Percentiles rank a stretch among this genome's conserved stretches.
Evolutionary conservation across 1,284 basidiomycete species (phyloP).

Genomic region (Inonotus hispidus): DNA sequence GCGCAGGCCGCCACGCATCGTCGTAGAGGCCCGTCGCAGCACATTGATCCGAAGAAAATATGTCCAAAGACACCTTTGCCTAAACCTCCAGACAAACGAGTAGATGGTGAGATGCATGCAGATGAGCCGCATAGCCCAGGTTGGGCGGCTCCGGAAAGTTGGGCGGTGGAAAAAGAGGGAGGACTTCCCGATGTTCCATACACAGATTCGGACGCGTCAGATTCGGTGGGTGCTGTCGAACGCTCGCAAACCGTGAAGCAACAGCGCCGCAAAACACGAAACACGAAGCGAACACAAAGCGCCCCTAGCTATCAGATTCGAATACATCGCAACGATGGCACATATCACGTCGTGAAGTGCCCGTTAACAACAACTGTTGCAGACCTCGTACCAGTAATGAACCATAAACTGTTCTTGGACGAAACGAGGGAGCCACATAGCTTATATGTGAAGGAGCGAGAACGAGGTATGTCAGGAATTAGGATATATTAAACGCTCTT

Average conservation of each 20-base stretch:
- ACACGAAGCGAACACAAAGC: constrained; percentile 9
- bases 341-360: constrained; percentile 69
- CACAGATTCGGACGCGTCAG: constrained; percentile 43
- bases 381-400: constrained; percentile 61
- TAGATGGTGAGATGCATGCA: background rate
- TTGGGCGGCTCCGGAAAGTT: constrained; percentile 55
- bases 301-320: constrained; percentile 47
- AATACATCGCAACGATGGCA: constrained; percentile 74
- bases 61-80: constrained; percentile 42
- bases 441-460: constrained; percentile 79
- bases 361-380: constrained; percentile 64
- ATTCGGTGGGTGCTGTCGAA: constrained; percentile 13
- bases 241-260: constrained; percentile 16
- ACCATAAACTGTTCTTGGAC: constrained; percentile 48
- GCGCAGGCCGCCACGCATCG: constrained; percentile 18
- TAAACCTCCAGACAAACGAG: constrained; percentile 2
- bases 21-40: constrained; percentile 6
- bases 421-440: constrained; percentile 58
- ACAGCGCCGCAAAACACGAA: constrained; percentile 13
- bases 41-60: constrained; percentile 34
- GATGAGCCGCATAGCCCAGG: constrained; percentile 29
- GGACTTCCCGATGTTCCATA: constrained; percentile 36
- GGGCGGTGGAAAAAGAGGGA: constrained; percentile 48
- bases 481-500: constrained; percentile 3
- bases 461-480: constrained; percentile 56